Evolutionary conservation across 2,329 filamentous ascomycete species (phyloP).

Genomic region (Trichoderma oligosporum): DNA sequence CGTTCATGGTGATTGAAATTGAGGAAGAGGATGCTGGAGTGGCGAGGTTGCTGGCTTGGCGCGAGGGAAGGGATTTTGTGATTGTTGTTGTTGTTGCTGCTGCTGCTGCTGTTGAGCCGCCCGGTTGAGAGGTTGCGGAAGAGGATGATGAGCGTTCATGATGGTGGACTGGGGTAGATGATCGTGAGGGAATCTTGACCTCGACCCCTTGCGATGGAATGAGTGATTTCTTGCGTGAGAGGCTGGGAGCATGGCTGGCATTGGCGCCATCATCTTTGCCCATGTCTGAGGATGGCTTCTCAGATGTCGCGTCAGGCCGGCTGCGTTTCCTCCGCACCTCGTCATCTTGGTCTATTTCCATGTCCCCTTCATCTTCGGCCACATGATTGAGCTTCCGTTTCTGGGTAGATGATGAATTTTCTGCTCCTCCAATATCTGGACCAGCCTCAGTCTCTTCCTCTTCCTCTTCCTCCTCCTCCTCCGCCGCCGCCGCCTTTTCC

Average conservation of each 20-base stretch:
- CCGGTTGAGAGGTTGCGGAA: constrained; percentile 31
- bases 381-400: constrained; percentile 38
- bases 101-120: constrained; percentile 5
- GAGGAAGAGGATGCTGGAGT: constrained; percentile 12
- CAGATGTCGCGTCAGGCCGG: constrained; percentile 35
- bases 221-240: constrained; percentile 47
- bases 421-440: neutral
- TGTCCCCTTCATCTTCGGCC: constrained; percentile 32
- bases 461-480: neutral
- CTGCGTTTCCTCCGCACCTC: constrained; percentile 45
- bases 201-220: constrained; percentile 55
- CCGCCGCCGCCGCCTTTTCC: neutral
- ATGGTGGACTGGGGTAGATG: constrained; percentile 53
- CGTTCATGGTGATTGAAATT: no score
- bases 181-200: constrained; percentile 60
- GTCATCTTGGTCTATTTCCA: constrained; percentile 31
- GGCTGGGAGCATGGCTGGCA: constrained; percentile 34
- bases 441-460: constrained; percentile 22
- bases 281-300: constrained; percentile 15
- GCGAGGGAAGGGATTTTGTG: constrained; percentile 31
- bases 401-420: constrained; percentile 21
- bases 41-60: constrained; percentile 26
- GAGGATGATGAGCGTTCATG: constrained; percentile 41
- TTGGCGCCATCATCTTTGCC: constrained; percentile 22
- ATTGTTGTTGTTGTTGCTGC: constrained; percentile 9